Evolutionary conservation across 768 basidiomycete genomes (phyloP), one percentile per base, ranked within the genome.

Genomic region (Nidularia pulvinata): DNA sequence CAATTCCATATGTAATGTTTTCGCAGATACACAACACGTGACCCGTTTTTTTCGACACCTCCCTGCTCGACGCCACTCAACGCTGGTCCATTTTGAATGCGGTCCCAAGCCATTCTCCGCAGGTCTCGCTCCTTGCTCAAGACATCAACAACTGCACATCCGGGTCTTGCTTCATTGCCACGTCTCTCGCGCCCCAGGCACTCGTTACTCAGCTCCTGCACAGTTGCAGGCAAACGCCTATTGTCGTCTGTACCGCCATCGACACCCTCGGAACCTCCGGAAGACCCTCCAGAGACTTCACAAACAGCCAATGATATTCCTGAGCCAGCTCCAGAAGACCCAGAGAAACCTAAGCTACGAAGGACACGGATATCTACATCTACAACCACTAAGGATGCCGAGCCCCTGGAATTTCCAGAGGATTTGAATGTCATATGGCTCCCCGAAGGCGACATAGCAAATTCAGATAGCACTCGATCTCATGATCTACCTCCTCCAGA

Each of bases 351-450:
- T 36, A 82, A 77, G 65, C 64, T 61, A 25, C 71, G 78, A 45
- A 65, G 74, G 35, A 51, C 72, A 0, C 72, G 75, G 46, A 52
- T 69, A 5, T 56, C 69, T 32, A 47, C 70, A 33, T 49, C 59
- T 25, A 49, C 66, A 9, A 56, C 55, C 37, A 32, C 67, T 16
- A 78, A 74, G 57, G 77, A 79, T 44, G 46, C 62, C 14, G 78
- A 81, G 34, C 58, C 73, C 42, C 59, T 81, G 22, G 75, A 82
- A 48, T 70, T 90, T 6, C 88, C 89, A 1, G 60, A 70, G 37
- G 81, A 70, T 33, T 70, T 84, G 56, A 74, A 85, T 54, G 80
- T 92, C 48, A 74, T 92, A n/a, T 92, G 86, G 86, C 60, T 76
- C 1, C 80, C 87, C 2, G 72, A 74, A 9, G 66, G 73, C 9